Base-by-base conservation (phyloP, 345 rosid species). In the Eucalyptus sp. region DNA sequence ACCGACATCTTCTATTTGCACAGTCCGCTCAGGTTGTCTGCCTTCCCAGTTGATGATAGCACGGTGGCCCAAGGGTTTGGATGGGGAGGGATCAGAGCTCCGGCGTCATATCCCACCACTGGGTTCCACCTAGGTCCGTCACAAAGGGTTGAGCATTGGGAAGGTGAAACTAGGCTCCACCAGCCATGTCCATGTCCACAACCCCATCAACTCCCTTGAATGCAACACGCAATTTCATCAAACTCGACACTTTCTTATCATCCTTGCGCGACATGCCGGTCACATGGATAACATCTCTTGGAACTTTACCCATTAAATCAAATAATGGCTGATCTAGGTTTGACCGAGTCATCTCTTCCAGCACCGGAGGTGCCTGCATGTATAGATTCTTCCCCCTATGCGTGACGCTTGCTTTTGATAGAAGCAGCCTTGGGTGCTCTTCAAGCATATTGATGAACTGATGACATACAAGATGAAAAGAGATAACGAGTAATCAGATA, bases 281-380 rank as follows among this genome's bases (percentile, higher is more conserved):
- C 16, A 95, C 98, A 60, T 95, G 94, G 89, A 96, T 86, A 50
- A 91, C 88, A 84, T 95, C 98, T 86, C 91, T 94, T 7, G 91
- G 66, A 18, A 92, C 93, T 91, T 95, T 94, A 88, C 95, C 97
- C 96, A 95, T 94, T 37, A 98, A 96, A 52, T 97, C 97, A 90
- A 92, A 97, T 10, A 98, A 95, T 9, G 91, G 92, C 31, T 86
- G 89, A 86, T 90, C 91, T 56, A 98, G 91, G 93, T 98, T 98
- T 79, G 96, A 93, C 86, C 99, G 91, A 81, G 95, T 93, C 97
- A 96, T 93, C 92, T 97, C 98, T 91, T 97, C 99, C 90, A 98
- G 93, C 90, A 98, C 98, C 11, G 95, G 98, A 83, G 98, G 99
- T 24, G 98, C 98, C 91, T 96, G 98, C 99, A 97, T 96, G 95